Percentiles rank a stretch among this genome's conserved stretches.
Conservation (phyloP, 805 yeast genomes). For the Wickerhamiella parazyma region DNA sequence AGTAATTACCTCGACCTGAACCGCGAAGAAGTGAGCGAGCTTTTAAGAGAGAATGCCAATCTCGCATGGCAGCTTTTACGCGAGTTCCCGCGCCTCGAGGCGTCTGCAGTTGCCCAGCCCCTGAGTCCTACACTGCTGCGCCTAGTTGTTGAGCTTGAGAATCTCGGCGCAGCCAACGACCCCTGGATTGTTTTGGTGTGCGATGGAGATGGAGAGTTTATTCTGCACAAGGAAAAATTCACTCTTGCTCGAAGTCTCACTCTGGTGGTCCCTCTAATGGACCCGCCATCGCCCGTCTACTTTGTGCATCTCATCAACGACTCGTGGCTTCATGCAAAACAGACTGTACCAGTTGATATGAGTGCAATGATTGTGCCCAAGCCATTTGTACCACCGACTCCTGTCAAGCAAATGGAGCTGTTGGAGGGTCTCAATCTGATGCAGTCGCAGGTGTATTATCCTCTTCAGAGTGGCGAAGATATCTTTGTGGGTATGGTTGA, state of each 20-base stretch:
- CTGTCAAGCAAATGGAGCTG: slow-evolving; percentile 22
- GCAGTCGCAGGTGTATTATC: slow-evolving; percentile 1
- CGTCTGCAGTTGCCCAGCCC: slow-evolving; percentile 59
- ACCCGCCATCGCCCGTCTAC: slow-evolving; percentile 53
- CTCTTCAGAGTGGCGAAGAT: slow-evolving; percentile 43
- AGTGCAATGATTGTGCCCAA: slow-evolving; percentile 42
- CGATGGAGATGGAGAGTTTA: slow-evolving; percentile 67
- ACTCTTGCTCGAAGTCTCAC: slow-evolving; percentile 44
- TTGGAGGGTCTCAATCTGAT: slow-evolving; percentile 1
- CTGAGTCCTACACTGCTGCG: slow-evolving; percentile 54
- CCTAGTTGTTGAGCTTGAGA: slow-evolving; percentile 51
- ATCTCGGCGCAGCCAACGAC: slow-evolving; percentile 27
- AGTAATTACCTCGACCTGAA: slow-evolving; percentile 51
- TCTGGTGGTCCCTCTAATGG: slow-evolving; percentile 46
- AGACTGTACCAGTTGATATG: slow-evolving; percentile 46
- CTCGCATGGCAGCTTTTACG: slow-evolving; percentile 39
- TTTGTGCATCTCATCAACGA: slow-evolving; percentile 65
- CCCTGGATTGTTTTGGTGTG: slow-evolving; percentile 57
- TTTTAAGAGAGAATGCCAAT: slow-evolving; percentile 53
- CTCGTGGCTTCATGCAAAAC: slow-evolving; percentile 69
- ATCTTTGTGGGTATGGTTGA: slow-evolving; percentile 42
- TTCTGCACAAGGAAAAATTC: slow-evolving; percentile 49
- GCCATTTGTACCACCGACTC: slow-evolving; percentile 49
- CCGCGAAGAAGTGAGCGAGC: slow-evolving; percentile 67
- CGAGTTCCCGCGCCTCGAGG: slow-evolving; percentile 56